Evolutionary conservation across 2,329 filamentous ascomycete genomes (phyloP), one percentile per base, ranked within the genome.

Genomic region (Diaporthe capsici): DNA sequence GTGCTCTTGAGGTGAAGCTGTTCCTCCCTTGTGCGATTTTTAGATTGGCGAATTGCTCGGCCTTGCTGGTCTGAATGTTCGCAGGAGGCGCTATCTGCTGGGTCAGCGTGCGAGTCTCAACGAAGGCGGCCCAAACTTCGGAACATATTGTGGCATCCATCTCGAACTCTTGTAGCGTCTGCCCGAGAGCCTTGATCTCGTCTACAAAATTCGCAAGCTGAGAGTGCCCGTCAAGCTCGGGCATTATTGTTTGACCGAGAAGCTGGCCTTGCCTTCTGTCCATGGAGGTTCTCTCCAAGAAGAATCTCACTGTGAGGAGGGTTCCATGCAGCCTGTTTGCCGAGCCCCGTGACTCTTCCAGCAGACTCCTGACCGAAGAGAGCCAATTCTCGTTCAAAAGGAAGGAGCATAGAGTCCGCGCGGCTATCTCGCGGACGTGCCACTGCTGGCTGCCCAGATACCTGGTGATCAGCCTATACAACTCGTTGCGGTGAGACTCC

Each of bases 341-440:
- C 2, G 84, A 83, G 10, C 81, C 80, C 0, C 76, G 77, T 1
- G 82, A 80, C 9, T 81, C 78, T 5, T 76, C 77, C 13, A 89
- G 81, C 2, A 89, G 80, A 20, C 77, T 75, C 37, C 81, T 81
- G 6, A 91, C 81, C 1, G 82, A 81, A 13, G 79, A 79, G 0
- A 88, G 81, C 89, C 90, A 92, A 34, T 85, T 83, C 4, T 86
- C 83, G 25, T 87, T 85, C 2, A 92, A 82, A 31, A 92, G 83
- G 76, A 93, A 91, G 0, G 91, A 92, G 80, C 91, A 92, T 17
- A 94, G 86, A 0, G 94, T 94, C 22, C 93, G 89, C 0, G 94
- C 94, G 0, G 94, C 94, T 82, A 96, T 95, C 79, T 96, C 94
- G 68, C 95, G 88, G 9, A 97, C 91, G 81, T 95, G 94, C 95